A percentile compares a stretch with the other conserved stretches of the same genome.
Evolutionary conservation across 2,329 filamentous ascomycete species (phyloP).

Genomic region (Rhynchosporium secalis): DNA sequence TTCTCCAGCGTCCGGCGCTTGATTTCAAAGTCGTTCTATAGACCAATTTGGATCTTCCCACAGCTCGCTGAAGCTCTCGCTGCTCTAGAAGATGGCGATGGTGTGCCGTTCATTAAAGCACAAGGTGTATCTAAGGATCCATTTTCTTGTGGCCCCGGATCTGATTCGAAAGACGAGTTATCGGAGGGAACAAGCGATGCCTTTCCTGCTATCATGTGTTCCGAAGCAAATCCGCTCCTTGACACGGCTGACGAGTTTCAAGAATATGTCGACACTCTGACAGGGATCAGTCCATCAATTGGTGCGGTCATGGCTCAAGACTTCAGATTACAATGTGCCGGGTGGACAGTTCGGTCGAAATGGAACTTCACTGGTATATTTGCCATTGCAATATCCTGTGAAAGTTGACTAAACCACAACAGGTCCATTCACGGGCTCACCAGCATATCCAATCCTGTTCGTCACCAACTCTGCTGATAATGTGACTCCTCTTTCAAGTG

Average conservation of each 20-base stretch:
- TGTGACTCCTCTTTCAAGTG: conserved; percentile 38
- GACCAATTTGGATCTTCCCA: background rate
- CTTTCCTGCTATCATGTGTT: conserved; percentile 10
- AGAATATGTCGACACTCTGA: conserved; percentile 9
- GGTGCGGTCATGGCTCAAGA: conserved; percentile 1
- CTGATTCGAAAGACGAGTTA: background rate
- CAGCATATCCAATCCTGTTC: conserved; percentile 39
- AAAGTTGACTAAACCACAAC: background rate
- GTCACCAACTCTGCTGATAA: conserved; percentile 41
- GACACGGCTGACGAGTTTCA: conserved; percentile 5
- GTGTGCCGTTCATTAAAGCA: background rate
- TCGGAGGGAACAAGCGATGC: background rate
- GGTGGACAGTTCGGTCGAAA: conserved; percentile 37
- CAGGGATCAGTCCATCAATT: background rate
- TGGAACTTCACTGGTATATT: conserved; percentile 22
- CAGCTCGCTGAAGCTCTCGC: background rate
- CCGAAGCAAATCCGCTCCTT: background rate
- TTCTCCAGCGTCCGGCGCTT: background rate
- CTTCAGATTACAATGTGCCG: conserved; percentile 30
- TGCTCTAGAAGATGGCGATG: background rate
- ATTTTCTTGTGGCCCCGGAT: background rate
- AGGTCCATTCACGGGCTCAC: conserved; percentile 38
- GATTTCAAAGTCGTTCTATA: background rate
- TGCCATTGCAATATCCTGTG: background rate
- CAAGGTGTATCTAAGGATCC: conserved; percentile 3